Conservation (phyloP, 805 yeast species). For the Zygosaccharomyces bisporus region DNA sequence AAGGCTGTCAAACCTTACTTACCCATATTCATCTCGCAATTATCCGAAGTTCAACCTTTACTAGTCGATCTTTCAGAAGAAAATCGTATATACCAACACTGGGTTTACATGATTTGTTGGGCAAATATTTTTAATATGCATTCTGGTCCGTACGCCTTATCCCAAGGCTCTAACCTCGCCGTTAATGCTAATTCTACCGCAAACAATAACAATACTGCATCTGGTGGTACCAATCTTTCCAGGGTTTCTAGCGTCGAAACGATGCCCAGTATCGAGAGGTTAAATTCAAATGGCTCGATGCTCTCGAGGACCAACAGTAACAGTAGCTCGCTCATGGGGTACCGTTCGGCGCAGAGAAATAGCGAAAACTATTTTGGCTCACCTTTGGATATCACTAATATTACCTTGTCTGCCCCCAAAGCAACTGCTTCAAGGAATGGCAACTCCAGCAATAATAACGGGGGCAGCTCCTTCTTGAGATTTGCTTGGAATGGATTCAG, state of each 20-base stretch:
- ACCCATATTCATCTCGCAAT: slow-evolving; percentile 17
- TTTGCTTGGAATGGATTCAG: slow-evolving; percentile 37
- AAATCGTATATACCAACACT: slow-evolving; percentile 19
- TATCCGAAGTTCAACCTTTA: slow-evolving; percentile 11
- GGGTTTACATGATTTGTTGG: slow-evolving; percentile 31
- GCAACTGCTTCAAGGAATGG: slow-evolving; percentile 7
- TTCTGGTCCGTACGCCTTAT: slow-evolving; percentile 15
- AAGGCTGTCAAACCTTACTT: slow-evolving; percentile 9
- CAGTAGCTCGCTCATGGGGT: slow-evolving; percentile 22
- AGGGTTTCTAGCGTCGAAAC: slow-evolving; percentile 15
- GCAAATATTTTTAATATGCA: slow-evolving; percentile 29
- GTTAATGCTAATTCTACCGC: not conserved
- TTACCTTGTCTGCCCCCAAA: slow-evolving; percentile 7
- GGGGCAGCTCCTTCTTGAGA: slow-evolving; percentile 40
- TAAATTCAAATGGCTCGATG: slow-evolving; percentile 29
- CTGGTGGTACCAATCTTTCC: not conserved
- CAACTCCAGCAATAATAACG: slow-evolving; percentile 6
- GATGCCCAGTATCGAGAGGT: slow-evolving; percentile 29
- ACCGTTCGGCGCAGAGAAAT: slow-evolving; percentile 14
- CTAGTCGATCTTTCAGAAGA: slow-evolving; percentile 15
- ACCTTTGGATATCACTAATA: slow-evolving; percentile 12
- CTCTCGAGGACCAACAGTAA: slow-evolving; percentile 32
- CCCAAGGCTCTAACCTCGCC: slow-evolving; percentile 8
- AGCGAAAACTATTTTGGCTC: slow-evolving; percentile 12
- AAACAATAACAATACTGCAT: not conserved